phyloP scores from a whole-genome alignment of 129 eudicot species.

The Flaveria robusta region DNA sequence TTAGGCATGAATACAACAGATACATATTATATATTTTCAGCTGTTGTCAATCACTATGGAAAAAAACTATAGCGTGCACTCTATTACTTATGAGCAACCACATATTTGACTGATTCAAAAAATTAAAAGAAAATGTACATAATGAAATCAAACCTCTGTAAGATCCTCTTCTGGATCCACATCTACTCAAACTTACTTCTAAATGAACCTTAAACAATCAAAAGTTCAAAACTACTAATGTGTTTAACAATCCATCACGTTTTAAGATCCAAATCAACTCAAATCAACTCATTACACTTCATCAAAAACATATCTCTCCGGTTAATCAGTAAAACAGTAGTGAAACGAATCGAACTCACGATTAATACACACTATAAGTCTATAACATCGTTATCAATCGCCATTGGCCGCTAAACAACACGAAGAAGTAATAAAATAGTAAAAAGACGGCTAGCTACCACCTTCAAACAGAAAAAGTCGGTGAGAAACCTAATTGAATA shows the following conservation, averaged over 20 bases:
- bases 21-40: not conserved
- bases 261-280: too few species aligned
- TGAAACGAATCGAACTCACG: constrained; percentile 3
- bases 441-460: too few species aligned
- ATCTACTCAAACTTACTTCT: not conserved
- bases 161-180: not conserved
- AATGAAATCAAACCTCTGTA: not conserved
- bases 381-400: not conserved
- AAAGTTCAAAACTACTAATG: too few species aligned
- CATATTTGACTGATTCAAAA: not conserved
- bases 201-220: too few species aligned
- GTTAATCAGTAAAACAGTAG: not conserved
- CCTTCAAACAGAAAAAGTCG: not conserved
- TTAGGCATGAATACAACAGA: not conserved
- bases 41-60: not conserved
- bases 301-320: not conserved
- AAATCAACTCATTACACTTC: too few species aligned
- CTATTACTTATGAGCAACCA: not conserved
- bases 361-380: not conserved
- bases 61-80: not conserved
- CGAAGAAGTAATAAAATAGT: too few species aligned
- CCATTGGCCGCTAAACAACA: not conserved
- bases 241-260: too few species aligned
- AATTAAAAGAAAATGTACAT: not conserved
- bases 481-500: not conserved